Percentiles rank a stretch among this genome's conserved stretches.
phyloP scores from a whole-genome alignment of 2,329 filamentous ascomycete genomes.

The Anthostomella pinea region DNA sequence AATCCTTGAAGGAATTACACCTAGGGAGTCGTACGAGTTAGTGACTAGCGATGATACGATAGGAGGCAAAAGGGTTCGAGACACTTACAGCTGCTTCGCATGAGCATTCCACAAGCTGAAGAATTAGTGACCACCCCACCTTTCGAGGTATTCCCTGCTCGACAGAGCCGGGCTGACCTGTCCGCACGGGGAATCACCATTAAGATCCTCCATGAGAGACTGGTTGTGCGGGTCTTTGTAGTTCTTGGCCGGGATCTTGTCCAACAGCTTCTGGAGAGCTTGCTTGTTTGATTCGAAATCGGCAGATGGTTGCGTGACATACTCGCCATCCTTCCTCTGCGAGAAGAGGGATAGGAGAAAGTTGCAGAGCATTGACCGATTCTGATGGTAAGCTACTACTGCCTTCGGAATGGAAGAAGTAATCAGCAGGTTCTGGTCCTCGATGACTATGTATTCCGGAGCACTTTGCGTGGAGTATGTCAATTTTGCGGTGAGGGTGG shows the following conservation, averaged over 20 bases:
- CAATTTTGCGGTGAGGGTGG: slow-evolving; percentile 34
- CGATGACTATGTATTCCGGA: slow-evolving; percentile 1
- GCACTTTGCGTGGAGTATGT: slow-evolving; percentile 30
- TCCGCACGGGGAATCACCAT: too few species aligned
- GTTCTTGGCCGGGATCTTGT: slow-evolving; percentile 31
- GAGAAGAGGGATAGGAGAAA: slow-evolving; percentile 47
- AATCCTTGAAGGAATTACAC: slow-evolving; percentile 62
- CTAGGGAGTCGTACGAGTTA: slow-evolving; percentile 8
- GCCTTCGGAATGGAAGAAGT: slow-evolving; percentile 25
- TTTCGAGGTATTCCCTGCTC: slow-evolving; percentile 35
- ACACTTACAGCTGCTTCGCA: slow-evolving; percentile 43
- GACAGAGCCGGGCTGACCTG: slow-evolving; percentile 50
- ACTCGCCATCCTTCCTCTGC: slow-evolving; percentile 36
- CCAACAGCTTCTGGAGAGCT: slow-evolving; percentile 30
- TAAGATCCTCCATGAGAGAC: slow-evolving; percentile 50
- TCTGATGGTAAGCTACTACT: slow-evolving; percentile 50
- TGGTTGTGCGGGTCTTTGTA: slow-evolving; percentile 39
- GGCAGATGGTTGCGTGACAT: slow-evolving; percentile 20
- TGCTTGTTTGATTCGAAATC: slow-evolving; percentile 13
- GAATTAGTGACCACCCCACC: slow-evolving; percentile 59
- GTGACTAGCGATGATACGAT: neutral
- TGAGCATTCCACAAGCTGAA: slow-evolving; percentile 56
- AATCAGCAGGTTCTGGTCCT: slow-evolving; percentile 18
- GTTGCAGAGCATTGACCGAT: slow-evolving; percentile 47
- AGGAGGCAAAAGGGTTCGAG: neutral